A percentile compares a stretch with the other conserved stretches of the same genome.
These are phyloP conservation scores for Tulasnella sp. DNA, from an alignment of 768 basidiomycete genomes.

Conservation along the genomic window DNA sequence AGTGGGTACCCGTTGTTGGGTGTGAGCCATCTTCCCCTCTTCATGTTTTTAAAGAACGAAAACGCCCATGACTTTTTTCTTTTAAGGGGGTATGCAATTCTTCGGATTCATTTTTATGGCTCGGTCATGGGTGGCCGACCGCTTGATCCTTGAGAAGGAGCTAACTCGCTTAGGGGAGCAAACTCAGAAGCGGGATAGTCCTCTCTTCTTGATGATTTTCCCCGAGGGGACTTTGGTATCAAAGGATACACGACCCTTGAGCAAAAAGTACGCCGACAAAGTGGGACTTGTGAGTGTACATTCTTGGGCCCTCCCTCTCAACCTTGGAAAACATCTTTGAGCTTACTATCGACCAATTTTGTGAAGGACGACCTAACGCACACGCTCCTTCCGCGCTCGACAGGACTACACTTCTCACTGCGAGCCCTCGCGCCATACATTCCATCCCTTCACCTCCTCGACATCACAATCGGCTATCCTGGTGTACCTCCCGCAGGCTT, in stretches of 20 bases:
- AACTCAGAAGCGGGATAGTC: conserved; percentile 24
- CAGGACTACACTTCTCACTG: conserved; percentile 77
- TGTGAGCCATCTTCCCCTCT: conserved; percentile 40
- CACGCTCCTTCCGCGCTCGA: conserved; percentile 82
- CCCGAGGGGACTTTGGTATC: conserved; percentile 95
- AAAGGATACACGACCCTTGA: conserved; percentile 71
- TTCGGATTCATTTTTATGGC: conserved; percentile 89
- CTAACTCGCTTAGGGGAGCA: conserved; percentile 13
- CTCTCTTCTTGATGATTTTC: conserved; percentile 77
- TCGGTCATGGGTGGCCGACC: conserved; percentile 83
- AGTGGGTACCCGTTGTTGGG: conserved; percentile 76
- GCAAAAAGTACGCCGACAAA: conserved; percentile 80
- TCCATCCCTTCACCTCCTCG: conserved; percentile 69
- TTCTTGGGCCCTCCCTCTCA: too few species aligned
- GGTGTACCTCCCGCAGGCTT: conserved; percentile 73
- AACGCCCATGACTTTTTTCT: not conserved
- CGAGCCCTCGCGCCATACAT: conserved; percentile 70
- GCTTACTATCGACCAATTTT: not conserved
- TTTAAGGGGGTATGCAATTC: conserved; percentile 75
- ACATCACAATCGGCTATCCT: conserved; percentile 86
- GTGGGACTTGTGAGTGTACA: conserved; percentile 75
- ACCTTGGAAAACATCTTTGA: too few species aligned
- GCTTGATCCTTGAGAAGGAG: conserved; percentile 53
- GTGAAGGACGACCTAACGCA: conserved; percentile 66
- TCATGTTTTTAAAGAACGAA: too few species aligned